Evolutionary conservation across 192 early-diverging fungal species (phyloP).

Genomic region (Geosiphon pyriformis): DNA sequence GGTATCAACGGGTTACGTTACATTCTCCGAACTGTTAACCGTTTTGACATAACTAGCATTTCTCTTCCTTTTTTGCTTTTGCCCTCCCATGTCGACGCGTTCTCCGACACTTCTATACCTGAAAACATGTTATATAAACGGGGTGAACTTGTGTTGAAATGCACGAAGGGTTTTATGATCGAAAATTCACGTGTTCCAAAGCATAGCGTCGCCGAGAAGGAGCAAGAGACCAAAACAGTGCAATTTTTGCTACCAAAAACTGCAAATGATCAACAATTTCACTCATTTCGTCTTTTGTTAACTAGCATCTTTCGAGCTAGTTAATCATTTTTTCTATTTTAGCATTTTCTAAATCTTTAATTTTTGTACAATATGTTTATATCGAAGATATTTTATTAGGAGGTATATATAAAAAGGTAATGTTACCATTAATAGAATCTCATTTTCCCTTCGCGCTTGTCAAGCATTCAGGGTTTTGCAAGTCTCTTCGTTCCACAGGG

Average conservation of each 20-base stretch:
- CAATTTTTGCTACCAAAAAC: conserved; percentile 48
- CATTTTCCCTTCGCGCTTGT: too few relatives aligned
- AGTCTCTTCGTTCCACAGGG: too few relatives aligned
- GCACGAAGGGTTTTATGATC: conserved; percentile 51
- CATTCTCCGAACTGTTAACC: conserved; percentile 53
- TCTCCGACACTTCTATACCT: conserved; percentile 26
- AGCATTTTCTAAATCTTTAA: too few relatives aligned
- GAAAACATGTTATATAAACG: conserved; percentile 41
- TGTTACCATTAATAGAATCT: too few relatives aligned
- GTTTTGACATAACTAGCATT: conserved; percentile 56
- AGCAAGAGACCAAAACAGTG: conserved; percentile 38
- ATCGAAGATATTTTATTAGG: too few relatives aligned
- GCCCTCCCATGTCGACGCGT: conserved; percentile 35
- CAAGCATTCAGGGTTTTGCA: too few relatives aligned
- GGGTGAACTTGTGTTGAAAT: conserved; percentile 43
- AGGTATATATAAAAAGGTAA: too few relatives aligned
- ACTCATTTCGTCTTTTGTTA: conserved; percentile 39
- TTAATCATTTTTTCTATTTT: conserved; percentile 14
- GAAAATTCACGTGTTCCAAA: conserved; percentile 46
- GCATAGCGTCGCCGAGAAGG: conserved; percentile 36
- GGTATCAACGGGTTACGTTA: conserved; percentile 49
- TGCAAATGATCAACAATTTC: conserved; percentile 41
- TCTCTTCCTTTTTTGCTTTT: conserved; percentile 64
- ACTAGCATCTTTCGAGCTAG: conserved; percentile 43
- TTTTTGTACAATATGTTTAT: too few relatives aligned